Base-by-base conservation (phyloP, 192 early-diverging fungal species). In the Podila clonocystis region DNA sequence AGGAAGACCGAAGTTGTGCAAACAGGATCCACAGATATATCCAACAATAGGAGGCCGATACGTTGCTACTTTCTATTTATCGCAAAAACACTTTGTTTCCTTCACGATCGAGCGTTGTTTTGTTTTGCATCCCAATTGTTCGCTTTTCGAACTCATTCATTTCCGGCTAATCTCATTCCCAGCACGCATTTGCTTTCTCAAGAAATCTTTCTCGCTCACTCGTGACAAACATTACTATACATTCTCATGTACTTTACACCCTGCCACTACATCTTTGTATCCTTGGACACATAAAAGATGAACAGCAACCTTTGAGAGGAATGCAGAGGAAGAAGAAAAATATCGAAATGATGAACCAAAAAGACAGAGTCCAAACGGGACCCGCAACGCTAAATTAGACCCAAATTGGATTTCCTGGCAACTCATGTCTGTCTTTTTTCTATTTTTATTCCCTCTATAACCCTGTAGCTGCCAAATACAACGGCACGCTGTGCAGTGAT, bases 401-500 rank as follows among this genome's bases (percentile, higher is more conserved):
- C 41, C 15, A 45, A 63, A 48, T 9, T 45, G 11, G 19, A 63
- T 22, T 17, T 28, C 45, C 52, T 34, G 50, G 34, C 55, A 22
- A 26, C 58, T 22, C 30, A 15, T 7, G 33, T 13, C 5, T 34
- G 3, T 13, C 30, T 33, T 12, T 8, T 41, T 59, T 55, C 24
- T 57, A 11, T 28, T 12, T n/a, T 15, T 65, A 11, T 11, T 41
- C 20, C 2, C 24, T 48, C 31, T 52, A 38, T 17, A 7, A 38
- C 7, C 34, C 5, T 31, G 5, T 73, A 80, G 77, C 59, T 17
- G 66, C 22, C 24, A 1, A 2, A 19, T 80, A 80, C 57, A 80
- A 13, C 28, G 77, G 77, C 30, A 61, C 55, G 0, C 34, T 80
- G 28, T 80, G 77, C 62, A 60, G 61, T 62, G 45, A 67, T 50